A percentile compares a stretch with the other conserved stretches of the same genome.
Evolutionary conservation across 345 rosid genomes (phyloP).

Genomic region (Cochlearia excelsa): DNA sequence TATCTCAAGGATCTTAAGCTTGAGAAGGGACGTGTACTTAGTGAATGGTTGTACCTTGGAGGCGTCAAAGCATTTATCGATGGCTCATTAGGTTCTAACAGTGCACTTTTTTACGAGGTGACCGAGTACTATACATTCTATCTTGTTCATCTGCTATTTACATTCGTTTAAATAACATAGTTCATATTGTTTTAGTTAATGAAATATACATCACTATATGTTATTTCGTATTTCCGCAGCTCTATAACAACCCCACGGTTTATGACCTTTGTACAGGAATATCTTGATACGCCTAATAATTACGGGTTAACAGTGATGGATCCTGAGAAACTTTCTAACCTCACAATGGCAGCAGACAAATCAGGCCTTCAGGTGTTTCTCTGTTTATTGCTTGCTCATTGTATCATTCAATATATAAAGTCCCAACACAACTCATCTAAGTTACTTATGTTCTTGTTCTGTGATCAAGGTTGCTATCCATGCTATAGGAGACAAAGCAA

Average conservation of each 20-base stretch:
- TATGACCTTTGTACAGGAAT: conserved; percentile 49
- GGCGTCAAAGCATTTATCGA: conserved; percentile 94
- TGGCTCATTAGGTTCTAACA: conserved; percentile 84
- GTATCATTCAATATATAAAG: not conserved
- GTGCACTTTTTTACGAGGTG: conserved; percentile 91
- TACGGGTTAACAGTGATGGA: conserved; percentile 63
- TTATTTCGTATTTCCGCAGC: not conserved
- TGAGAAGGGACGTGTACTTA: conserved; percentile 48
- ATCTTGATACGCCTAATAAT: conserved; percentile 63
- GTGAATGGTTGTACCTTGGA: conserved; percentile 76
- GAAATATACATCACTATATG: not conserved
- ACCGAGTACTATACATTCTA: conserved; percentile 15
- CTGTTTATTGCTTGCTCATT: conserved; percentile 12
- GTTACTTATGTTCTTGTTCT: not conserved
- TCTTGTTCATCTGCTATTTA: not conserved
- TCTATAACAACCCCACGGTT: not conserved
- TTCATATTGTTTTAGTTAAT: not conserved
- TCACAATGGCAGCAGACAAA: conserved; percentile 69
- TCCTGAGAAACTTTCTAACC: conserved; percentile 54
- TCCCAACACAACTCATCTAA: not conserved
- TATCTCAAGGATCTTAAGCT: conserved; percentile 50
- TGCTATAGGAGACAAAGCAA: conserved; percentile 93
- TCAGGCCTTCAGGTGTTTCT: conserved; percentile 72
- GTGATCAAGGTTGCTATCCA: conserved; percentile 78
- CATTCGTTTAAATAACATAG: not conserved